Evolutionary conservation across 345 rosid genomes (phyloP).

Genomic region (Populus nigra): DNA sequence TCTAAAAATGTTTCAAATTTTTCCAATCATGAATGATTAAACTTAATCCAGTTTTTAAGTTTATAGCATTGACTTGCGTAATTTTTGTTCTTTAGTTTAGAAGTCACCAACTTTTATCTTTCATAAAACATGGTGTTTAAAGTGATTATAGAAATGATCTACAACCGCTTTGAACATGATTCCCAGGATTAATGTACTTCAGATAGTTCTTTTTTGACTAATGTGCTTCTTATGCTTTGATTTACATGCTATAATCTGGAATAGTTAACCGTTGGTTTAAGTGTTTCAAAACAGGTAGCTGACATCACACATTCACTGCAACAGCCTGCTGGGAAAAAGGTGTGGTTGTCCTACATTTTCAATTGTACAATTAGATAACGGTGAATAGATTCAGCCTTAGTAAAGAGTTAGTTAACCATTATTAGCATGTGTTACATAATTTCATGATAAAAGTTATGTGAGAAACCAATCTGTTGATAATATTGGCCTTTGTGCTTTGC

Average conservation of each 20-base stretch:
- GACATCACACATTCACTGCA: constrained; percentile 92
- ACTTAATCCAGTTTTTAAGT: neutral
- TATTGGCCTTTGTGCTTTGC: neutral
- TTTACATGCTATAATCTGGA: constrained; percentile 4
- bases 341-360: constrained; percentile 19
- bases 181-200: neutral
- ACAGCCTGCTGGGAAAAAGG: constrained; percentile 97
- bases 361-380: neutral
- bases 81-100: neutral
- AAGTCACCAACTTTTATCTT: neutral
- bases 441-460: neutral
- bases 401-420: neutral
- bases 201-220: neutral
- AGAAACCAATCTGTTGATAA: neutral
- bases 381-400: neutral
- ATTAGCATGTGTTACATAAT: neutral
- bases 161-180: neutral
- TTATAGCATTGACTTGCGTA: neutral
- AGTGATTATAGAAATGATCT: neutral
- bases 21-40: neutral
- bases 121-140: neutral
- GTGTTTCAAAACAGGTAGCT: constrained; percentile 61
- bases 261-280: constrained; percentile 1
- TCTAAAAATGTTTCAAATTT: neutral
- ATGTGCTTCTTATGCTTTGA: neutral